Percentiles rank a stretch among this genome's conserved stretches.
phyloP scores from a whole-genome alignment of 345 rosid genomes.

The Populus ilicifolia region DNA sequence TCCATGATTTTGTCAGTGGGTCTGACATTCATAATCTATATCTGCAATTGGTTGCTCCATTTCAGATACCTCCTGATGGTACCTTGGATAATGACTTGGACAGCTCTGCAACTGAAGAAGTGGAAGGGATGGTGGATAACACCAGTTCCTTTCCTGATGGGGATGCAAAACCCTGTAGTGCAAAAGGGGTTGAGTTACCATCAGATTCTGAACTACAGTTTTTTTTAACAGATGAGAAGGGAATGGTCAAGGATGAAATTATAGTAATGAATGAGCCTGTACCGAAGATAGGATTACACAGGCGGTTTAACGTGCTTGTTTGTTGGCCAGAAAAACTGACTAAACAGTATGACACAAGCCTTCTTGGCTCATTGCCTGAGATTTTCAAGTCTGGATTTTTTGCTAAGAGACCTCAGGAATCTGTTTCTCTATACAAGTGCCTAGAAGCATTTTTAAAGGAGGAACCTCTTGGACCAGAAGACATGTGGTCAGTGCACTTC shows the following conservation, averaged over 20 bases:
- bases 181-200: slow-evolving; percentile 36
- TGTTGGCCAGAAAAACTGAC: slow-evolving; percentile 72
- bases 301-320: slow-evolving; percentile 57
- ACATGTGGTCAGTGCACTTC: slow-evolving; percentile 83
- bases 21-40: slow-evolving; percentile 54
- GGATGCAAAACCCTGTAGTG: slow-evolving; percentile 28
- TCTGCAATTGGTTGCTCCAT: slow-evolving; percentile 58
- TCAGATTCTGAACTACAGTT: slow-evolving; percentile 56
- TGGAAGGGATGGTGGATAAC: slow-evolving; percentile 33
- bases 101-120: slow-evolving; percentile 39
- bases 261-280: slow-evolving; percentile 55
- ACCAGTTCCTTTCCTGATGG: slow-evolving; percentile 26
- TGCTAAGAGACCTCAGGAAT: slow-evolving; percentile 75
- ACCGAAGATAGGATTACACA: slow-evolving; percentile 32
- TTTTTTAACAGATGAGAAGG: slow-evolving; percentile 67
- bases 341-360: slow-evolving; percentile 48
- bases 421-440: slow-evolving; percentile 79
- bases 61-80: slow-evolving; percentile 41
- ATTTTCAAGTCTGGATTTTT: slow-evolving; percentile 57
- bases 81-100: slow-evolving; percentile 22
- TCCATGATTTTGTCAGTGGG: slow-evolving; percentile 47
- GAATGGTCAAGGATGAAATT: slow-evolving; percentile 43
- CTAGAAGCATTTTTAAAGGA: slow-evolving; percentile 94
- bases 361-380: slow-evolving; percentile 67
- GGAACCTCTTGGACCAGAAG: slow-evolving; percentile 99